These are phyloP conservation scores for Paramarasmius palmivorus DNA, from an alignment of 1,284 basidiomycete species.

Conservation along the genomic window DNA sequence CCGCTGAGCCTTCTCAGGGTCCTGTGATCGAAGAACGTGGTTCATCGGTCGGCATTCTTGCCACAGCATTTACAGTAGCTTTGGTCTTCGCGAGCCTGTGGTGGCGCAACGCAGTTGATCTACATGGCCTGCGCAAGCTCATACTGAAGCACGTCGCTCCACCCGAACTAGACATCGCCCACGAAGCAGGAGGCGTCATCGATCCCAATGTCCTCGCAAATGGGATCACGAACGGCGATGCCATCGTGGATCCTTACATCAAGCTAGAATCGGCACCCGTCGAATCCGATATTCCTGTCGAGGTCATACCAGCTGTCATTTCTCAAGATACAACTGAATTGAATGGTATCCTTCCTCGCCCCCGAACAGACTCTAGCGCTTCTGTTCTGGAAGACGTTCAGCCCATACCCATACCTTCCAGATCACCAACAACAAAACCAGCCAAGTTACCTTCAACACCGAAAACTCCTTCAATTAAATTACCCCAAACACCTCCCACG, in stretches of 20 bases:
- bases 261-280: background rate
- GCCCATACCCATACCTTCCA: background rate
- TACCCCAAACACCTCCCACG: background rate
- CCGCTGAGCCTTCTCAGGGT: no score
- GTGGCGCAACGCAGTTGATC: no score
- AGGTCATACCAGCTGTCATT: no score
- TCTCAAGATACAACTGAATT: background rate
- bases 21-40: no score
- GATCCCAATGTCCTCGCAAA: slow-evolving; percentile 2
- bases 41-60: no score
- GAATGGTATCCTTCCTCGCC: background rate
- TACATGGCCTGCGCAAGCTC: no score
- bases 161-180: no score
- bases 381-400: background rate
- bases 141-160: no score
- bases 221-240: background rate
- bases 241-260: background rate
- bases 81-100: no score
- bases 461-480: background rate
- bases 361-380: background rate
- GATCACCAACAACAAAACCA: background rate
- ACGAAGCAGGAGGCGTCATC: background rate
- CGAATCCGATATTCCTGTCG: background rate
- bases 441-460: background rate
- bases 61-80: no score